phyloP scores from a whole-genome alignment of 192 early-diverging fungal species.

The Umbelopsis sp. region DNA sequence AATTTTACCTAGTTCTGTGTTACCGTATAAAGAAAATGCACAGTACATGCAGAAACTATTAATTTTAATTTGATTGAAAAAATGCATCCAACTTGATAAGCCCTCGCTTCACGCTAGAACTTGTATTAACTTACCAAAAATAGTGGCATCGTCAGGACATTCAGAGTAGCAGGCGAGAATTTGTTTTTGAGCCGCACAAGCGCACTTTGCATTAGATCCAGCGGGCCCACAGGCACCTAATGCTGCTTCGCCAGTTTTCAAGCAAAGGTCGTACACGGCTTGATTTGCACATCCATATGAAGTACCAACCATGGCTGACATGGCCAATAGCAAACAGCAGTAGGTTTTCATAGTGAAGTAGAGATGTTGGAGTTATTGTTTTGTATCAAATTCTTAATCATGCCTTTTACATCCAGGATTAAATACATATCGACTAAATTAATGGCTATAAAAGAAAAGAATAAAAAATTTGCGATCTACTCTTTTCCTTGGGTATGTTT shows the following conservation, averaged over 20 bases:
- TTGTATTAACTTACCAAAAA: slow-evolving; percentile 1
- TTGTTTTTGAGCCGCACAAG: slow-evolving; percentile 18
- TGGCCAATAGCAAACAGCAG: not conserved
- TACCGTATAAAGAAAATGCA: too few relatives aligned
- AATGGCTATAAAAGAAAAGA: too few relatives aligned
- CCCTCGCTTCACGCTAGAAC: too few relatives aligned
- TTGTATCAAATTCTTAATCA: not conserved
- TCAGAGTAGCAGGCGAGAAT: slow-evolving; percentile 16
- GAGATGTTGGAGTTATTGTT: not conserved
- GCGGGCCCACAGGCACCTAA: not conserved
- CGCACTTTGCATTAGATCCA: not conserved
- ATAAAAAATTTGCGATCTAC: too few relatives aligned
- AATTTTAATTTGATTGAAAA: too few relatives aligned
- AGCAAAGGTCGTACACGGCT: slow-evolving; percentile 6
- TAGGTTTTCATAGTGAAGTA: not conserved
- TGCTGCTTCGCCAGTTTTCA: slow-evolving; percentile 13
- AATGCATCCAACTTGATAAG: not conserved
- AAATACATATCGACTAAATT: not conserved
- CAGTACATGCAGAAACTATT: too few relatives aligned
- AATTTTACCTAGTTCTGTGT: not conserved
- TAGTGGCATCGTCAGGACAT: not conserved
- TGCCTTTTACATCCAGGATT: not conserved
- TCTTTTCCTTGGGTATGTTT: too few relatives aligned
- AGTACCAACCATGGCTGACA: not conserved
- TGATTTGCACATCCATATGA: slow-evolving; percentile 13